Evolutionary conservation across 805 yeast genomes (phyloP), one percentile per base, ranked within the genome.

Genomic region (Suhomyces faveliae): DNA sequence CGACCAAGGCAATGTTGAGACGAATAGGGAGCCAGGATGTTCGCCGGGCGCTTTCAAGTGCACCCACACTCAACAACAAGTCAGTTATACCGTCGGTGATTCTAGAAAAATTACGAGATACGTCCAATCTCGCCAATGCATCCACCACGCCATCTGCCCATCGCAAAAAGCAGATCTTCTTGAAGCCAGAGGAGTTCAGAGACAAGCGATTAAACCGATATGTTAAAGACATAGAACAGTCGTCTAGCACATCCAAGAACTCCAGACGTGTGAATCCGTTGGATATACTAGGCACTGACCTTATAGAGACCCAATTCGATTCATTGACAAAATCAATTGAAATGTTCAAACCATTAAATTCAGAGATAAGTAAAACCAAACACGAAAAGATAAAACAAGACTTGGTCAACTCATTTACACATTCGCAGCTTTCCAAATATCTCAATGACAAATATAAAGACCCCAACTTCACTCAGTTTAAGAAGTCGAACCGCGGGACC

Each of bases 131-230:
- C 12, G 50, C 53, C 39, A 33, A 20, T 9, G 45, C 42, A 19
- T 15, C 42, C 22, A 30, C 37, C 20, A 21, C 35, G 24, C 37
- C 40, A 21, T n/a, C 42, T 33, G 30, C 37, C 17, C 13, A 23
- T 38, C 12, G 43, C 33, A 10, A 42, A 20, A 25, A 44, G 27
- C 55, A 51, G 44, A 51, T 53, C 48, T 51, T 53, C 37, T 46
- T 59, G 33, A 49, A 55, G 24, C 61, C 61, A 7, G 47, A 49
- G 15, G 49, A 59, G 37, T 53, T 56, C 24, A 50, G 48, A 13
- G 61, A 59, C 41, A 51, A 42, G 24, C 49, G 55, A 22, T 55
- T 53, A 42, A 48, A 50, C 24, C 50, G 49, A 39, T 48, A 55
- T 11, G 57, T 50, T 1, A 40, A 52, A 13, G 51, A 48, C 13